phyloP scores from a whole-genome alignment of 2,329 filamentous ascomycete genomes.

The Bretziella fagacearum region DNA sequence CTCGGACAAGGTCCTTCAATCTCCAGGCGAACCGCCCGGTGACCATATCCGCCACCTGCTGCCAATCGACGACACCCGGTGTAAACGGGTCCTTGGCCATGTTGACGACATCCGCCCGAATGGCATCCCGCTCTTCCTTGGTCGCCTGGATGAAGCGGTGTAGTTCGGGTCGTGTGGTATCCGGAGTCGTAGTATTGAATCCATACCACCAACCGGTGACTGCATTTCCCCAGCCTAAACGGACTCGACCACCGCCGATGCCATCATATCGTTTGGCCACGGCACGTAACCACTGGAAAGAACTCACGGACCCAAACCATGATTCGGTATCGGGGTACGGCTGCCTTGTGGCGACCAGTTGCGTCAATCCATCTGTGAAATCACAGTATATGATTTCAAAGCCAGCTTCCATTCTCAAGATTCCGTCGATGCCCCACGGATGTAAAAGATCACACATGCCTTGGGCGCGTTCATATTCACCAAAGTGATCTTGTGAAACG shows the following conservation, averaged over 20 bases:
- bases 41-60: constrained; percentile 48
- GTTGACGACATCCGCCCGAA: constrained; percentile 28
- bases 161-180: constrained; percentile 21
- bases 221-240: constrained; percentile 33
- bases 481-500: background rate
- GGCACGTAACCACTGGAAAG: constrained; percentile 27
- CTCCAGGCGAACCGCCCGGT: constrained; percentile 42
- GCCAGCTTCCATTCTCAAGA: constrained; percentile 51
- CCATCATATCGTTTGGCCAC: constrained; percentile 29
- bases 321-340: constrained; percentile 17
- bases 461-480: constrained; percentile 34
- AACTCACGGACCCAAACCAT: constrained; percentile 18
- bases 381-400: constrained; percentile 56
- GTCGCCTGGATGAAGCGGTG: constrained; percentile 21
- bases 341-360: constrained; percentile 21
- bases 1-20: constrained; percentile 27
- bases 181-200: constrained; percentile 30
- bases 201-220: constrained; percentile 35
- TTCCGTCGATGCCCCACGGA: constrained; percentile 43
- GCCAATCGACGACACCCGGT: constrained; percentile 38
- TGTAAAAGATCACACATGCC: constrained; percentile 38
- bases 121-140: constrained; percentile 20
- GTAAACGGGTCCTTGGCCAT: constrained; percentile 19
- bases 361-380: constrained; percentile 31
- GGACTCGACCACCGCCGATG: constrained; percentile 26